Base-by-base conservation (phyloP, 2,329 filamentous ascomycete species). In the Alternaria metachromatica region DNA sequence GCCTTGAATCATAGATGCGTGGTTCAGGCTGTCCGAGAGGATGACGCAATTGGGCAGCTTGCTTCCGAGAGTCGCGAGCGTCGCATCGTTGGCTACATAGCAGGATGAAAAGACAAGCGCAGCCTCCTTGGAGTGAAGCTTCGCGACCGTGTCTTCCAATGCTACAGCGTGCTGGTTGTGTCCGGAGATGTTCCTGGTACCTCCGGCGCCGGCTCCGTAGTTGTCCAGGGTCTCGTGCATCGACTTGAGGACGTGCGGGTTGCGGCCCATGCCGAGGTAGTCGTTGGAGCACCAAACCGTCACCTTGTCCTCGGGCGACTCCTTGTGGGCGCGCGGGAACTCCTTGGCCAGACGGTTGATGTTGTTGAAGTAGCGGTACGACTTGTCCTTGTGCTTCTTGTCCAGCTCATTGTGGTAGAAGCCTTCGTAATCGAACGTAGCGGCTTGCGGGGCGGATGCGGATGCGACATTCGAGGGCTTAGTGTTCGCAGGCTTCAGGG, bases 281-380 rank as follows among this genome's bases (percentile, higher is more conserved):
- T 99, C 96, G 77, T 99, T 99, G 78, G 95, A 96, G 86, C 96
- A 99, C 96, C 96, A 99, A 23, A 99, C 96, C 2, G 95, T 97
- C 62, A 99, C 96, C 57, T 89, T 89, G 70, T 97, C 93, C 63
- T 95, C 90, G 76, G 89, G 88, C 62, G 87, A 89, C 15, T 92
- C 87, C 87, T 96, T 97, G 81, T 99, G 96, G 49, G 96, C 96
- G 69, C 92, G 92, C 28, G 96, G 96, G 68, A 99, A 99, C 69
- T 98, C 93, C 83, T 96, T 93, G 70, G 96, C 96, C 65, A 99
- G 87, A 37, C 96, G 94, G 79, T 99, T 99, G 89, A 99, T 99
- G 86, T 99, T 99, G 87, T 99, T 99, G 86, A 99, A 99, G 85
- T 98, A 98, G 78, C 96, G 93, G 85, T 99, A 99, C 56, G 94